These are phyloP conservation scores for Spergularia marina DNA, from an alignment of 148 eudicot genomes.

Conservation along the genomic window DNA sequence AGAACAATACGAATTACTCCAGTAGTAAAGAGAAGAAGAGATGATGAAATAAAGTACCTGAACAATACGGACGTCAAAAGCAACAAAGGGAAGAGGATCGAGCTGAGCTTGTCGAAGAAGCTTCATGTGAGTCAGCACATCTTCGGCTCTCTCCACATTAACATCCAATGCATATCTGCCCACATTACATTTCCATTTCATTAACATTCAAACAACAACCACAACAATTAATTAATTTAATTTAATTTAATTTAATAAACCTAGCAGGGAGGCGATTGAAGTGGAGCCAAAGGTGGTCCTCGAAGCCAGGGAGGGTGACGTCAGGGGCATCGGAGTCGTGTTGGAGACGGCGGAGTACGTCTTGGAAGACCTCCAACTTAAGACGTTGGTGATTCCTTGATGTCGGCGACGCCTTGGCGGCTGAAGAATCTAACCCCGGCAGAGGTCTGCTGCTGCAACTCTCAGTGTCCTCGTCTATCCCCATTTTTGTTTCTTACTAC, in stretches of 20 bases:
- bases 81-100: conserved; percentile 46
- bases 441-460: conserved; percentile 49
- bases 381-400: conserved; percentile 22
- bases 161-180: conserved; percentile 77
- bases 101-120: conserved; percentile 52
- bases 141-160: conserved; percentile 74
- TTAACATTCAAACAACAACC: no score
- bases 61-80: conserved; percentile 60
- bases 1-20: no score
- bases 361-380: conserved; percentile 44
- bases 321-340: conserved; percentile 35
- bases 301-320: conserved; percentile 41
- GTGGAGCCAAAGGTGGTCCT: conserved; percentile 63
- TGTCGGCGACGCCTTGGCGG: conserved; percentile 14
- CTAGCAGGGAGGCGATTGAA: conserved; percentile 62
- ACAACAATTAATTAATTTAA: not conserved
- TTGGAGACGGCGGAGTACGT: conserved; percentile 42
- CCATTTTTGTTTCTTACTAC: conserved; percentile 28
- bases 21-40: not conserved
- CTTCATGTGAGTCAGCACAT: conserved; percentile 71
- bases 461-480: conserved; percentile 47
- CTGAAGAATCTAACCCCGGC: conserved; percentile 25
- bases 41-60: conserved; percentile 38
- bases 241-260: conserved; percentile 19
- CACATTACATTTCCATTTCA: not conserved